Evolutionary conservation across 345 rosid genomes (phyloP).

Genomic region (Erysimum cheiranthoides): DNA sequence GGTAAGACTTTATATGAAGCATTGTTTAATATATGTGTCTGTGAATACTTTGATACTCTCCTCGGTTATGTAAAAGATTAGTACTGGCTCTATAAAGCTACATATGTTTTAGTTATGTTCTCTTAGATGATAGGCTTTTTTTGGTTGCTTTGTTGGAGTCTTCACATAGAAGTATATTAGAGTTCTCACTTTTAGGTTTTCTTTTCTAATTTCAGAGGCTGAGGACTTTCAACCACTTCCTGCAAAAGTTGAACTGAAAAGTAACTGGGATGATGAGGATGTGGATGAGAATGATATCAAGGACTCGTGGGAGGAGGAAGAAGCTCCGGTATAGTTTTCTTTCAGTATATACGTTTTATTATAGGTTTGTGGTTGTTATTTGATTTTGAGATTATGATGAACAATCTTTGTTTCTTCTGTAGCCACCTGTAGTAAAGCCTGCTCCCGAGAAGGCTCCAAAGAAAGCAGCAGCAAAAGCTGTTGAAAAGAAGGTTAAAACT

Average conservation of each 20-base stretch:
- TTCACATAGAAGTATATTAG: not conserved
- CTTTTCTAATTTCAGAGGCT: conserved; percentile 55
- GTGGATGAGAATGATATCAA: conserved; percentile 80
- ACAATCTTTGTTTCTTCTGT: conserved; percentile 26
- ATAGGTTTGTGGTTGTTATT: not conserved
- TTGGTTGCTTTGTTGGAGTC: not conserved
- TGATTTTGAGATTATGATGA: conserved; percentile 9
- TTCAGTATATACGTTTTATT: not conserved
- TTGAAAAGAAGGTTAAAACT: conserved; percentile 60
- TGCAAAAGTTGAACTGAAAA: conserved; percentile 57
- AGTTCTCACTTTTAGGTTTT: conserved; percentile 13
- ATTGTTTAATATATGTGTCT: not conserved
- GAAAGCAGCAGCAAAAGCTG: conserved; percentile 55
- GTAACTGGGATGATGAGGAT: conserved; percentile 92
- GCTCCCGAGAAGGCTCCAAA: conserved; percentile 53
- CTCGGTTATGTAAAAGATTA: not conserved
- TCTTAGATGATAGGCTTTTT: not conserved
- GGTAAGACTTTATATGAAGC: conserved; percentile 18
- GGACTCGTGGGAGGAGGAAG: conserved; percentile 99
- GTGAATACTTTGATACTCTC: not conserved
- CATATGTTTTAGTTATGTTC: not conserved
- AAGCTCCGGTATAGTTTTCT: conserved; percentile 60
- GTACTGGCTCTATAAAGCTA: not conserved
- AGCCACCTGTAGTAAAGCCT: conserved; percentile 58
- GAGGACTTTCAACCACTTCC: conserved; percentile 62